These are phyloP conservation scores for Saccharomycopsis sp. DNA, from an alignment of 805 yeast genomes.

Conservation along the genomic window DNA sequence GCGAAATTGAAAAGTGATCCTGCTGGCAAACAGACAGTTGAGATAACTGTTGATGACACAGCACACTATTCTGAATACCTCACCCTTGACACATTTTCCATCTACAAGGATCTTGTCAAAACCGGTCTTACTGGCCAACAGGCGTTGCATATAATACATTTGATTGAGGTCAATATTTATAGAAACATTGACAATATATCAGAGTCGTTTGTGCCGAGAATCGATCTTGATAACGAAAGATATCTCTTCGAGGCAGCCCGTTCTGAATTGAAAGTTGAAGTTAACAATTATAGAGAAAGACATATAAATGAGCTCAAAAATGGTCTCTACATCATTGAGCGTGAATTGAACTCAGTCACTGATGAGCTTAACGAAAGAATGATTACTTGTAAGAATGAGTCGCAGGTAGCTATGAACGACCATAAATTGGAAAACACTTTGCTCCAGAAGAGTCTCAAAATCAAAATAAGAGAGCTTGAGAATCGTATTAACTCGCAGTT, in stretches of 20 bases:
- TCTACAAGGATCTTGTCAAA: constrained; percentile 44
- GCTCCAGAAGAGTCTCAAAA: constrained; percentile 58
- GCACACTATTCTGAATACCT: not conserved
- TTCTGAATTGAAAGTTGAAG: constrained; percentile 75
- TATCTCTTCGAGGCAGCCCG: constrained; percentile 90
- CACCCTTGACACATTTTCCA: constrained; percentile 54
- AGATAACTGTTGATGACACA: not conserved
- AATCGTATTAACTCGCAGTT: constrained; percentile 80
- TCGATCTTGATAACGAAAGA: constrained; percentile 79
- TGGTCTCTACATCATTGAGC: constrained; percentile 59
- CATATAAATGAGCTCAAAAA: constrained; percentile 63
- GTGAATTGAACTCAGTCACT: constrained; percentile 63
- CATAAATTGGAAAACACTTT: constrained; percentile 80
- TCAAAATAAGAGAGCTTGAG: constrained; percentile 73
- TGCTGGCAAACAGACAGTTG: too few species aligned
- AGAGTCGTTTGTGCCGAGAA: constrained; percentile 34
- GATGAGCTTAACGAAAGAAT: constrained; percentile 68
- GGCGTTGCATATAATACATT: constrained; percentile 49
- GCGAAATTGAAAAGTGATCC: not conserved
- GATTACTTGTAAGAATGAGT: constrained; percentile 61
- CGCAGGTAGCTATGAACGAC: constrained; percentile 78
- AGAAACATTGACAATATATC: constrained; percentile 29
- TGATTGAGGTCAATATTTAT: constrained; percentile 32
- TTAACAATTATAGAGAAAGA: constrained; percentile 62
- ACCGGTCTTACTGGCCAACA: constrained; percentile 60